Evolutionary conservation across 768 basidiomycete genomes (phyloP).

Genomic region (Astraeus odoratus): DNA sequence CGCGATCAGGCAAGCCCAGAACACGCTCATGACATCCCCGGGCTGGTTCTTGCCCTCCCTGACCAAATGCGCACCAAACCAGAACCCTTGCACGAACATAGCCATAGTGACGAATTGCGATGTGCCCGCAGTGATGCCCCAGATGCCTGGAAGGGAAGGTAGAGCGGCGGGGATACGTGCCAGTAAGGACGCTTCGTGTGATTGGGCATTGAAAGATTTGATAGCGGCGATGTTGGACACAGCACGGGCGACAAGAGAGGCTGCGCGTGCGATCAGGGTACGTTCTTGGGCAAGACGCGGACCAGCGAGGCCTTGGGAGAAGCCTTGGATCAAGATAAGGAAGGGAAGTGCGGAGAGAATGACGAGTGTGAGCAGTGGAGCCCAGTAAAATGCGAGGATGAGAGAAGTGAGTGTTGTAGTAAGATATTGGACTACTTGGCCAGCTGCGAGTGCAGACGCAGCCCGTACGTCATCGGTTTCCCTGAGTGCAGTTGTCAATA

Average conservation of each 20-base stretch:
- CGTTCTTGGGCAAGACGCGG: conserved; percentile 69
- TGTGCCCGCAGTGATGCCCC: conserved; percentile 64
- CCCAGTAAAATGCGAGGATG: conserved; percentile 72
- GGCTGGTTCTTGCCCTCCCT: conserved; percentile 57
- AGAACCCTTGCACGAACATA: conserved; percentile 96
- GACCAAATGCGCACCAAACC: conserved; percentile 92
- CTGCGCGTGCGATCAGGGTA: conserved; percentile 57
- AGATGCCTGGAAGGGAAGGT: conserved; percentile 53
- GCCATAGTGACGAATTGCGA: conserved; percentile 80
- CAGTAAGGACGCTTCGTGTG: conserved; percentile 45
- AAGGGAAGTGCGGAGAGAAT: conserved; percentile 86
- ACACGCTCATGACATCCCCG: conserved; percentile 91
- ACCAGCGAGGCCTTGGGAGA: conserved; percentile 63
- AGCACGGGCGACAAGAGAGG: conserved; percentile 75
- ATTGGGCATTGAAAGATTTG: conserved; percentile 83
- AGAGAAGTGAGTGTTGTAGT: conserved; percentile 76
- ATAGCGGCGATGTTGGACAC: conserved; percentile 77
- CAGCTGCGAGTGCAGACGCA: conserved; percentile 75
- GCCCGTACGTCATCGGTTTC: conserved; percentile 92
- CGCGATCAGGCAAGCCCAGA: conserved; percentile 94
- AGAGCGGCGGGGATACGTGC: conserved; percentile 41
- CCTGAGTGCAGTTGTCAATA: conserved; percentile 34
- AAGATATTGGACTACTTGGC: conserved; percentile 72
- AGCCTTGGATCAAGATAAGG: conserved; percentile 65
- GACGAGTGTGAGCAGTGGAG: conserved; percentile 82